These are phyloP conservation scores for Sphaerulina populicola DNA, from an alignment of 2,329 filamentous ascomycete genomes.

Conservation along the genomic window DNA sequence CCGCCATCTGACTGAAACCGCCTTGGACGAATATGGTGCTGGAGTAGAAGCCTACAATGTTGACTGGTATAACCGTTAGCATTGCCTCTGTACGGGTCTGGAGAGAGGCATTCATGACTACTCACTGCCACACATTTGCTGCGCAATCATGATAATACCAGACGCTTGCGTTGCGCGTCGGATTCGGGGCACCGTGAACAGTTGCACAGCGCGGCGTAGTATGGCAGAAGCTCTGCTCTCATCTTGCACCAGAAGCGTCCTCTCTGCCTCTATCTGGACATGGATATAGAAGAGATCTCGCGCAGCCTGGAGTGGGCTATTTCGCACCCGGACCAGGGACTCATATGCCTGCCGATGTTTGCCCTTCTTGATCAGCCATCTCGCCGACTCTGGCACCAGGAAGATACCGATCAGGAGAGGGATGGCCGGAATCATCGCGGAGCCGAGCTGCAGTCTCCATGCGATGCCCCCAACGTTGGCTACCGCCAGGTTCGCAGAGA, in stretches of 20 bases:
- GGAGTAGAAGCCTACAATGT: conserved; percentile 30
- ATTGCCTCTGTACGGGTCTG: conserved; percentile 24
- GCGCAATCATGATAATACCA: conserved; percentile 19
- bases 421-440: conserved; percentile 57
- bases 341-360: conserved; percentile 31
- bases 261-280: conserved; percentile 22
- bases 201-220: conserved; percentile 12
- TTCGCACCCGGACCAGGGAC: conserved; percentile 37
- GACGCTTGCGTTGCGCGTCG: conserved; percentile 21
- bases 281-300: conserved; percentile 29
- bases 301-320: conserved; percentile 27
- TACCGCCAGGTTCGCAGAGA: conserved; percentile 47
- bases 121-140: conserved; percentile 12
- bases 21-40: conserved; percentile 30
- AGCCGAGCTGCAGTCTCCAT: conserved; percentile 55
- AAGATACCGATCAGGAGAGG: conserved; percentile 45
- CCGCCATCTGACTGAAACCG: conserved; percentile 36
- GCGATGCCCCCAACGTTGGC: conserved; percentile 45
- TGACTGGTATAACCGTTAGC: background rate
- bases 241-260: conserved; percentile 13
- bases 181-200: conserved; percentile 24
- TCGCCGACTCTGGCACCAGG: conserved; percentile 38
- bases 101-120: background rate
- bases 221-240: background rate
- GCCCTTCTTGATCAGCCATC: conserved; percentile 25